These are phyloP conservation scores for Ophiostoma sp. DNA, from an alignment of 2,329 filamentous ascomycete species.

Conservation along the genomic window DNA sequence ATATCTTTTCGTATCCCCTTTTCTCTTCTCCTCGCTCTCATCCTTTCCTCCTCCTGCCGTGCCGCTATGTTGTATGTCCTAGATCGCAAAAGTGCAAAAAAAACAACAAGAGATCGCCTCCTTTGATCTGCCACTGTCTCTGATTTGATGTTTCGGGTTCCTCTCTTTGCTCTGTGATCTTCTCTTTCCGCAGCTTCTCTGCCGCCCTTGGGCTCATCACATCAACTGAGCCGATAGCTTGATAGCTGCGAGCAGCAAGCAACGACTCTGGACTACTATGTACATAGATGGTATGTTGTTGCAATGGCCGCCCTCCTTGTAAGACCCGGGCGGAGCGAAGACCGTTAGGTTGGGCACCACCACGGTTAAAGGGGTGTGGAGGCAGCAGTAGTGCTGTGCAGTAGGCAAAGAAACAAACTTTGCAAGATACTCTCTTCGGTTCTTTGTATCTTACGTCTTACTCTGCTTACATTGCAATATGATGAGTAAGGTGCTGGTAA, in stretches of 20 bases:
- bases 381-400: background rate
- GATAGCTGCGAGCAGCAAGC: background rate
- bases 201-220: conserved; percentile 1
- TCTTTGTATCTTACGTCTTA: too few species aligned
- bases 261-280: too few species aligned
- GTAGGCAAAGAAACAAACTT: too few species aligned
- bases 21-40: too few species aligned
- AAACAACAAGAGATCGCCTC: background rate
- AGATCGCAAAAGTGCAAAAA: conserved; percentile 1
- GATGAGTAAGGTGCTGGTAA: background rate
- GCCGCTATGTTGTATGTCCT: too few species aligned
- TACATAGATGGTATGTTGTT: background rate
- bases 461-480: background rate
- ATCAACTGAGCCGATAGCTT: conserved; percentile 5
- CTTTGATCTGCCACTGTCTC: background rate
- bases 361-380: conserved; percentile 19
- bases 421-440: too few species aligned
- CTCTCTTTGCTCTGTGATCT: background rate
- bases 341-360: conserved; percentile 23
- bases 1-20: too few species aligned
- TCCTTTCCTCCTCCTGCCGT: background rate
- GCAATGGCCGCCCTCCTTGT: conserved; percentile 14
- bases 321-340: conserved; percentile 18
- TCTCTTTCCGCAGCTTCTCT: background rate
- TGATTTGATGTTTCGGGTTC: background rate